Evolutionary conservation across 768 basidiomycete species (phyloP).

Genomic region (Boletus vermiculosoides): DNA sequence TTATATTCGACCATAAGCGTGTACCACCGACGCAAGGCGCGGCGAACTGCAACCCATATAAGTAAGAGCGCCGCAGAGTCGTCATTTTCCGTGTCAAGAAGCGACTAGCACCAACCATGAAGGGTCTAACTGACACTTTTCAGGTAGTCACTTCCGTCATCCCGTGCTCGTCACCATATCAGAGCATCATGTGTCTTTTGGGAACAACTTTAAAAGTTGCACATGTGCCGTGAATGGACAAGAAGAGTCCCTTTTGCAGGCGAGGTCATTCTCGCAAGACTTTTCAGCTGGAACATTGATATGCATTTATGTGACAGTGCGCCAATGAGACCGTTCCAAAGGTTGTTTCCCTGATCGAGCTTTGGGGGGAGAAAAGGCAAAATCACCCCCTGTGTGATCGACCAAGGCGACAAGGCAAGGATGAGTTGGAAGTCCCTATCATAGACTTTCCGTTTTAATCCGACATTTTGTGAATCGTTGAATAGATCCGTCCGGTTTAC

Average conservation of each 20-base stretch:
- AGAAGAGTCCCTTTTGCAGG: background rate
- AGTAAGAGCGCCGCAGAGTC: background rate
- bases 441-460: background rate
- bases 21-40: constrained; percentile 1
- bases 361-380: background rate
- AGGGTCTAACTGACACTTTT: background rate
- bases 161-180: background rate
- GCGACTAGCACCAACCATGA: background rate
- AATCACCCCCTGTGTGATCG: background rate
- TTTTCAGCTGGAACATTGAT: background rate
- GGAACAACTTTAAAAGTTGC: background rate
- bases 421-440: background rate
- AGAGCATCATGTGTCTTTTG: background rate
- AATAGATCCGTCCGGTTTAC: constrained; percentile 18
- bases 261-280: too few species aligned
- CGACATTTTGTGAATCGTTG: background rate
- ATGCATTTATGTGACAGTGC: background rate
- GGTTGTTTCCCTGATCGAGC: background rate
- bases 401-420: background rate
- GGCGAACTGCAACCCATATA: background rate
- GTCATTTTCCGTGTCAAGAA: background rate
- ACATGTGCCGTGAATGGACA: background rate
- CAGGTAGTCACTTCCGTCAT: background rate
- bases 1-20: background rate
- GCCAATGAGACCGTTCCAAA: background rate